Conservation (phyloP, 1,284 basidiomycete genomes). For the Ceratobasidium sp. region DNA sequence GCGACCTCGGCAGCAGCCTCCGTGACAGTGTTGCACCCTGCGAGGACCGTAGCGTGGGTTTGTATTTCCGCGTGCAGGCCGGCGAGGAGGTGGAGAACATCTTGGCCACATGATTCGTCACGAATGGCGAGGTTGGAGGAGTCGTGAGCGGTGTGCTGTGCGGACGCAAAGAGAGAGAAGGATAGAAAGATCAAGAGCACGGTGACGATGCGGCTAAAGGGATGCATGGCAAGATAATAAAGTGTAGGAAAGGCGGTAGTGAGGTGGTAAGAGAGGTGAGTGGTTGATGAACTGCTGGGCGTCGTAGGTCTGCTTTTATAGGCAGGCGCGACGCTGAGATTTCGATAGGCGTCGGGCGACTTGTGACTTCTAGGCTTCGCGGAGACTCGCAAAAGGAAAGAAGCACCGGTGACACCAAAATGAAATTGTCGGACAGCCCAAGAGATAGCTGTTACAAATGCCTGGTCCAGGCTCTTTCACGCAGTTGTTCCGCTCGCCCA, state of each 20-base stretch:
- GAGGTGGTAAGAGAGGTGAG: background rate
- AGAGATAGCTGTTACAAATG: too few species aligned
- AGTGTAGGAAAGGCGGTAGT: background rate
- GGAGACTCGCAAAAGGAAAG: too few species aligned
- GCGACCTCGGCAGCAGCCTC: background rate
- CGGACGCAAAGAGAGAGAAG: conserved; percentile 5
- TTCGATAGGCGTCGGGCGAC: too few species aligned
- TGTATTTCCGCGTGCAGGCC: background rate
- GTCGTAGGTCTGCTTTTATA: too few species aligned
- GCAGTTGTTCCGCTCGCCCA: too few species aligned
- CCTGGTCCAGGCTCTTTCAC: too few species aligned
- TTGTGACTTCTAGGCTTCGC: too few species aligned
- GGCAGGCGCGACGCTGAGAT: too few species aligned
- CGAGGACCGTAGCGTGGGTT: background rate
- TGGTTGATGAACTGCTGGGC: background rate
- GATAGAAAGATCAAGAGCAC: conserved; percentile 25
- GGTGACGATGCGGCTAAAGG: conserved; percentile 21
- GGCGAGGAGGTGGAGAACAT: background rate
- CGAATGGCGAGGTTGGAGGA: background rate
- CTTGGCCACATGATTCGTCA: background rate
- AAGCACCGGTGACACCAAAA: too few species aligned
- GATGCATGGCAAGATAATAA: conserved; percentile 13
- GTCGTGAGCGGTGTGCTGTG: background rate
- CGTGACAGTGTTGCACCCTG: background rate
- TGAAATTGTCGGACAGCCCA: too few species aligned